phyloP scores from a whole-genome alignment of 192 early-diverging fungal genomes.

The Gamsiella multidivaricata region DNA sequence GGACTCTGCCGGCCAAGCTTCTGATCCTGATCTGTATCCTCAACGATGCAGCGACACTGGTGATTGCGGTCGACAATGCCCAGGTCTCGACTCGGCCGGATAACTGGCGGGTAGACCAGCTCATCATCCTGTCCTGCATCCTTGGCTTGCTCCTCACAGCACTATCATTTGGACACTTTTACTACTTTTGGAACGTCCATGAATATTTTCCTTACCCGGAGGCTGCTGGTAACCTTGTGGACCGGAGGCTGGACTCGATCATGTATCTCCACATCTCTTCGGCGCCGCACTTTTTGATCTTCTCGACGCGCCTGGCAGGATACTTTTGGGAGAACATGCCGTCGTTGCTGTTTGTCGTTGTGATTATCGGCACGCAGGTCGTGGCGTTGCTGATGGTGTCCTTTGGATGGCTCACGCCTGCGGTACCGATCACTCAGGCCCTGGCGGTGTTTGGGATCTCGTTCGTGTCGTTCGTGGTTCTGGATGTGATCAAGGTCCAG shows the following conservation, averaged over 20 bases:
- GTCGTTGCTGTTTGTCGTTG: constrained; percentile 75
- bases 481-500: constrained; percentile 92
- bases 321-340: constrained; percentile 90
- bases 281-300: constrained; percentile 91
- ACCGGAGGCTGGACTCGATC: constrained; percentile 76
- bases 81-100: constrained; percentile 87
- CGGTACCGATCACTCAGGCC: constrained; percentile 79
- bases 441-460: constrained; percentile 82
- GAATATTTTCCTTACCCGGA: constrained; percentile 35
- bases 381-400: constrained; percentile 84
- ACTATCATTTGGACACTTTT: constrained; percentile 86
- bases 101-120: constrained; percentile 94
- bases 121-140: constrained; percentile 82
- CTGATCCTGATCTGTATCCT: constrained; percentile 91
- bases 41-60: constrained; percentile 88
- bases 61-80: constrained; percentile 93
- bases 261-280: constrained; percentile 95
- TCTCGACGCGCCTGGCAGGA: constrained; percentile 85
- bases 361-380: constrained; percentile 89
- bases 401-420: constrained; percentile 64
- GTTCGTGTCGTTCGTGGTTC: constrained; percentile 79
- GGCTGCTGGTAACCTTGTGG: constrained; percentile 29
- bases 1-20: constrained; percentile 83
- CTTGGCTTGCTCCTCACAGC: constrained; percentile 79
- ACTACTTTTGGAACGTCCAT: constrained; percentile 75